phyloP scores from a whole-genome alignment of 768 basidiomycete genomes.

The Hypholoma sublateritium region DNA sequence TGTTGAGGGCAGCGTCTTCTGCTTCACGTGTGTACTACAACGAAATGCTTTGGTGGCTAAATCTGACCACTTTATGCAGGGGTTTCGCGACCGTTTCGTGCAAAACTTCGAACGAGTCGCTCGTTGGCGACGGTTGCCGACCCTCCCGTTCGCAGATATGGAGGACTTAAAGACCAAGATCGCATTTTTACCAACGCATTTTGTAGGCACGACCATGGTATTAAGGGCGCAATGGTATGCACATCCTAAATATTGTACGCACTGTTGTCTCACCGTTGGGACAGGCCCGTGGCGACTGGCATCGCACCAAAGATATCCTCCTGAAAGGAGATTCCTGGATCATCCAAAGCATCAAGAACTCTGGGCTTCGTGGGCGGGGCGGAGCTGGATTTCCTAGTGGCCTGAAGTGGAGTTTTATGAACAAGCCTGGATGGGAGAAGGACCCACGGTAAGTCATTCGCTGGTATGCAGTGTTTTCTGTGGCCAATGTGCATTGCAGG shows the following conservation, averaged over 20 bases:
- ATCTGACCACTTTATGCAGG: slow-evolving; percentile 15
- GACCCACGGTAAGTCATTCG: slow-evolving; percentile 64
- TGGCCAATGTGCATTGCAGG: slow-evolving; percentile 34
- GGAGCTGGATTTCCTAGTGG: slow-evolving; percentile 97
- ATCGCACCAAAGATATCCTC: slow-evolving; percentile 94
- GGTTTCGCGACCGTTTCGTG: slow-evolving; percentile 30
- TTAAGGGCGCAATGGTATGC: slow-evolving; percentile 88
- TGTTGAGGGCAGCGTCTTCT: slow-evolving; percentile 30
- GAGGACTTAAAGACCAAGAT: slow-evolving; percentile 93
- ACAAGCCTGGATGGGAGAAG: slow-evolving; percentile 98
- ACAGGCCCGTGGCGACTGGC: slow-evolving; percentile 97
- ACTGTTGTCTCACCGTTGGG: not conserved
- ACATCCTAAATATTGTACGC: not conserved
- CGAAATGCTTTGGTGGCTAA: not conserved
- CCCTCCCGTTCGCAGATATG: slow-evolving; percentile 88
- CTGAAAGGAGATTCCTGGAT: slow-evolving; percentile 97
- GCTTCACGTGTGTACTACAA: slow-evolving; percentile 24
- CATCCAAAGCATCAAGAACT: slow-evolving; percentile 94
- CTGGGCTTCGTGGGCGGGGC: slow-evolving; percentile 91
- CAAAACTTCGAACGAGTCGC: slow-evolving; percentile 36
- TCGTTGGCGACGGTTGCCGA: slow-evolving; percentile 76
- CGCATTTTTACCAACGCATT: slow-evolving; percentile 93
- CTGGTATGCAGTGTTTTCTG: not conserved
- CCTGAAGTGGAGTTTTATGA: slow-evolving; percentile 98
- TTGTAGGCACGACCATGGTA: slow-evolving; percentile 83